Conservation (phyloP, 805 yeast genomes). For the Ascoidea tarda region DNA sequence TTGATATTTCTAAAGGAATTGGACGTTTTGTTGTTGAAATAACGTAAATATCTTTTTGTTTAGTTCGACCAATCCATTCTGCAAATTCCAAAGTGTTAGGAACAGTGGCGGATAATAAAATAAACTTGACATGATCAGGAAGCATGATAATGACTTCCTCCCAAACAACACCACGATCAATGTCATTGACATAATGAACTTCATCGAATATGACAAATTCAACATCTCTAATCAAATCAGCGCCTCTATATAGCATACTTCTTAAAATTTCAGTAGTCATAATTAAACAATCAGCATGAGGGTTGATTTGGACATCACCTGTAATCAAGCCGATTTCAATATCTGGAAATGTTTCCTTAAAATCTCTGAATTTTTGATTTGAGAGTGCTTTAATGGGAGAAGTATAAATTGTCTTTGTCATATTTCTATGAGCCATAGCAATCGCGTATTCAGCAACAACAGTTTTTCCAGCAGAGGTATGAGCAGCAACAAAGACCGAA, state of each 20-base stretch:
- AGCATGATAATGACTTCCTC: slow-evolving; percentile 97
- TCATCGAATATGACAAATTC: slow-evolving; percentile 97
- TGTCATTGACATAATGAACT: slow-evolving; percentile 94
- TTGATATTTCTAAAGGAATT: slow-evolving; percentile 76
- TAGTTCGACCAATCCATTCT: slow-evolving; percentile 96
- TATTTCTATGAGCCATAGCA: slow-evolving; percentile 89
- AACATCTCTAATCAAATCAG: slow-evolving; percentile 91
- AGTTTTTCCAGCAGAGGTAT: slow-evolving; percentile 97
- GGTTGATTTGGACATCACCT: slow-evolving; percentile 95
- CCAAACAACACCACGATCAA: slow-evolving; percentile 98
- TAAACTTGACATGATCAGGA: slow-evolving; percentile 91
- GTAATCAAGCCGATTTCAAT: slow-evolving; percentile 89
- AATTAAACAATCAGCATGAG: slow-evolving; percentile 89
- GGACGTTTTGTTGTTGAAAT: slow-evolving; percentile 96
- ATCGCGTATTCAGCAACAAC: slow-evolving; percentile 98
- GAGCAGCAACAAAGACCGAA: slow-evolving; percentile 97
- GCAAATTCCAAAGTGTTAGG: slow-evolving; percentile 99
- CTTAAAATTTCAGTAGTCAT: slow-evolving; percentile 97
- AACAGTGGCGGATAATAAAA: slow-evolving; percentile 88
- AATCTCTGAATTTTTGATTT: slow-evolving; percentile 83
- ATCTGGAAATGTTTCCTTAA: slow-evolving; percentile 64
- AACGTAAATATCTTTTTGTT: slow-evolving; percentile 89
- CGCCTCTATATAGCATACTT: slow-evolving; percentile 92
- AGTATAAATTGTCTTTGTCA: slow-evolving; percentile 94
- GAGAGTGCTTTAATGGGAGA: slow-evolving; percentile 90